Evolutionary conservation across 768 basidiomycete species (phyloP), one percentile per base, ranked within the genome.

Genomic region (Trametopsis cervina): DNA sequence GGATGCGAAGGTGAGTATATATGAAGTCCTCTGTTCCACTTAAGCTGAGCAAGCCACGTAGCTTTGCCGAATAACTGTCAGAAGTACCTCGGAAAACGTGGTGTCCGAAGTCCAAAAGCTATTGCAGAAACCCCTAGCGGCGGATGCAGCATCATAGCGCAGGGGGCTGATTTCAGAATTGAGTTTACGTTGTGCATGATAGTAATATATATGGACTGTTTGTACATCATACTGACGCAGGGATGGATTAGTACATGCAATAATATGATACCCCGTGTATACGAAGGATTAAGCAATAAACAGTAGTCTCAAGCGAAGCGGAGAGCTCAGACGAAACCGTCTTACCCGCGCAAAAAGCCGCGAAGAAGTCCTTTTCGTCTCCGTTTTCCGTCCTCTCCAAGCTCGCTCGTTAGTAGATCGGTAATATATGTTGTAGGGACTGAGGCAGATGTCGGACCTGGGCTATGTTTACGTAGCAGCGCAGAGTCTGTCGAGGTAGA

Each of bases 41-140:
- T 10, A 23, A n/a, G n/a, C n/a, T n/a, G n/a, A n/a, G n/a, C n/a
- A n/a, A n/a, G n/a, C n/a, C n/a, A n/a, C n/a, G n/a, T 60, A 95
- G 89, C 72, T 97, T 26, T 97, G 92, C 67, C 85, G 96, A 27
- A 61, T 97, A 51, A 99, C 96, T 4, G 78, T 97, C 38, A 78
- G 96, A 60, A 95, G 92, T 60, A 98, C 96, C 2, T 97, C 96
- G 47, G 93, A 93, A 63, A 78, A 83, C 9, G 93, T 97, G 7
- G 86, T 89, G 35, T 54, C 63, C 3, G 85, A 87, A 62, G 81
- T 87, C 37, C 75, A 81, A 60, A 78, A 72, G 48, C 61, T 74
- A 17, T 41, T 78, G 35, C 69, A 70, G 54, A 69, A 58, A 53
- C 65, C 66, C 4, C 60, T 77, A 29, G 65, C 60, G 11, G 54